Percentiles rank a stretch among this genome's conserved stretches.
Conservation (phyloP, 2,329 filamentous ascomycete species). For the Chrysosporium keratinophilum region DNA sequence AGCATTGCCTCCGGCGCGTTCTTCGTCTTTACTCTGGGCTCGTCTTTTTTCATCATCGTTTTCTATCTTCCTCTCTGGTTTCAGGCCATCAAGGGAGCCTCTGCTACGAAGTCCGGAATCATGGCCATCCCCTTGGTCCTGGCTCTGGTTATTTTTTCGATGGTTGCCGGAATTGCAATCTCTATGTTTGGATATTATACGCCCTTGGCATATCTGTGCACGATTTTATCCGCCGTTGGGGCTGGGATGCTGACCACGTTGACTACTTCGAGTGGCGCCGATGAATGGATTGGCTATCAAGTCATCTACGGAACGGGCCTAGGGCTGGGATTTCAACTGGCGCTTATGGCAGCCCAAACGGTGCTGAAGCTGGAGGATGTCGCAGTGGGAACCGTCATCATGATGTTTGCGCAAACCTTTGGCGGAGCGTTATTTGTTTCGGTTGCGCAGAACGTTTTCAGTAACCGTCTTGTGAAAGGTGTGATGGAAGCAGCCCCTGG, state of each 20-base stretch:
- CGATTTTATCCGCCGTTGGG: constrained; percentile 21
- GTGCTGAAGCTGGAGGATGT: constrained; percentile 18
- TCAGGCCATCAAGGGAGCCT: constrained; percentile 35
- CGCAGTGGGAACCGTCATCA: constrained; percentile 19
- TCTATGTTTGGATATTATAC: constrained; percentile 19
- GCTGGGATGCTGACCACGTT: constrained; percentile 25
- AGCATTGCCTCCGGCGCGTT: constrained; percentile 9
- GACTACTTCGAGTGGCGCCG: constrained; percentile 17
- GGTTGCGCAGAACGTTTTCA: constrained; percentile 20
- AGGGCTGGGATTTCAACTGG: constrained; percentile 20
- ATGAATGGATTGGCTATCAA: constrained; percentile 23
- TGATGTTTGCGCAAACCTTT: constrained; percentile 20
- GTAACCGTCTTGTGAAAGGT: constrained; percentile 15
- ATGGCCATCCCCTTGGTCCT: constrained; percentile 31
- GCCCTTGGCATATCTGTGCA: constrained; percentile 19
- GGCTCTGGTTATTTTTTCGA: constrained; percentile 21
- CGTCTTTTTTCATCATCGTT: constrained; percentile 14
- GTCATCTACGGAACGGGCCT: constrained; percentile 21
- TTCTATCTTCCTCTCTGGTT: constrained; percentile 31
- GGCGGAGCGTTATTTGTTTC: constrained; percentile 21
- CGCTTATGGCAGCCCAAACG: constrained; percentile 19
- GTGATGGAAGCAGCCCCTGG: constrained; percentile 24
- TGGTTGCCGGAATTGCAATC: constrained; percentile 14
- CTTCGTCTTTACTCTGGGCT: constrained; percentile 9
- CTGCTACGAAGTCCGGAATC: constrained; percentile 29